Base-by-base conservation (phyloP, 2,329 filamentous ascomycete species). In the Pyricularia grisea region DNA sequence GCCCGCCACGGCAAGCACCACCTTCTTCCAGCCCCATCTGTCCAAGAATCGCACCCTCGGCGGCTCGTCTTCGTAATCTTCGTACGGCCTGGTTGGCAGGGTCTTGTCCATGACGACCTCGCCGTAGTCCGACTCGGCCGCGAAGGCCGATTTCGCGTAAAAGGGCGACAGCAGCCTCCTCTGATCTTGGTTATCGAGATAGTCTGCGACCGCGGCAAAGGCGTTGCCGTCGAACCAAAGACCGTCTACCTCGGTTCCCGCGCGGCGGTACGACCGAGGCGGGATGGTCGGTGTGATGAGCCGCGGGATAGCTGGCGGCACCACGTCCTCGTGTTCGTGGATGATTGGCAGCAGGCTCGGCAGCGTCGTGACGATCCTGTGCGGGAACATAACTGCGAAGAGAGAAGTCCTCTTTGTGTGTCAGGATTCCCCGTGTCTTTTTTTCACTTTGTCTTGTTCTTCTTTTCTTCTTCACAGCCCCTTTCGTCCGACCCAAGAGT, bases 261-360 rank as follows among this genome's bases (percentile, higher is more conserved):
- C 36, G 14, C 67, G 76, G 2, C 73, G 72, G 12, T 69, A 71
- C 17, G 72, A 72, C 27, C 68, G 69, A 20, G 71, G 63, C 23
- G 74, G 73, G 28, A 75, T 72, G 5, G 75, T 7, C 75, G 77
- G 5, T 78, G 72, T 20, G 75, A 55, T 9, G 20, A 55, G 76
- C 4, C 77, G 74, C 17, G 75, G 74, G 42, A 71, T 71, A 30
- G 64, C 36, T 72, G 71, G 23, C 72, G 42, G 42, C 17, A 55
- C 42, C 17, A 55, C 42, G 72, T 12, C 68, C 63, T 78, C 76
- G 71, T 79, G 75, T 73, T 81, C 79, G 33, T 74, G 74, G 68
- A 81, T 79, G 68, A 79, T 74, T 25, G 79, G 79, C 74, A 81
- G 76, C 55, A 74, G 74, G 42, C 75, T 74, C 42, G 42, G 42